Conservation (phyloP, 805 yeast genomes). For the Sugiyamaella valdiviana region DNA sequence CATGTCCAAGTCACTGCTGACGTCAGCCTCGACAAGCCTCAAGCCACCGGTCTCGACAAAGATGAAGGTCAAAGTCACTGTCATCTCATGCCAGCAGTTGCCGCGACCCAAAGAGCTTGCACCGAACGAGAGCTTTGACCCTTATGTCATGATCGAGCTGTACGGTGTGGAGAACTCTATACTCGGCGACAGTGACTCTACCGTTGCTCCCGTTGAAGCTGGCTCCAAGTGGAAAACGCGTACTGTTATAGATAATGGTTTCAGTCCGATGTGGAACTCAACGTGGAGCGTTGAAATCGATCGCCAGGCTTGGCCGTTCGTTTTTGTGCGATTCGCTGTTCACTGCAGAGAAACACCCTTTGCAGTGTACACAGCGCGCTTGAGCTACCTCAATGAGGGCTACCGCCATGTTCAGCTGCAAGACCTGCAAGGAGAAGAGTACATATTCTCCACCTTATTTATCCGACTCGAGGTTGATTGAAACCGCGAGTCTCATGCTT, state of each 20-base stretch:
- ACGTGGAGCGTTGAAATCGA: conserved; percentile 40
- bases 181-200: background rate
- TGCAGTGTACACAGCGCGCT: conserved; percentile 57
- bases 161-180: conserved; percentile 34
- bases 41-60: background rate
- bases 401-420: conserved; percentile 75
- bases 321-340: conserved; percentile 34
- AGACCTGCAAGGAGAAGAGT: conserved; percentile 77
- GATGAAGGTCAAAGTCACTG: conserved; percentile 32
- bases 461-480: conserved; percentile 25
- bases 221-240: conserved; percentile 14
- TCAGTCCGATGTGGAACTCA: conserved; percentile 79
- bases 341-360: conserved; percentile 31
- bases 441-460: conserved; percentile 52
- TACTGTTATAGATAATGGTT: conserved; percentile 53
- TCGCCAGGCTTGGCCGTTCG: conserved; percentile 27
- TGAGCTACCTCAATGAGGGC: conserved; percentile 65
- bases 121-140: conserved; percentile 45
- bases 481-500: background rate
- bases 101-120: conserved; percentile 59
- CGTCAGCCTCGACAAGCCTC: background rate
- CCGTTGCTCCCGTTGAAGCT: conserved; percentile 6
- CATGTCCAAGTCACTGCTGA: background rate
- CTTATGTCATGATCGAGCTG: conserved; percentile 57
- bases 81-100: conserved; percentile 80